phyloP scores from a whole-genome alignment of 768 basidiomycete genomes.

The Hygrocybe punicea region DNA sequence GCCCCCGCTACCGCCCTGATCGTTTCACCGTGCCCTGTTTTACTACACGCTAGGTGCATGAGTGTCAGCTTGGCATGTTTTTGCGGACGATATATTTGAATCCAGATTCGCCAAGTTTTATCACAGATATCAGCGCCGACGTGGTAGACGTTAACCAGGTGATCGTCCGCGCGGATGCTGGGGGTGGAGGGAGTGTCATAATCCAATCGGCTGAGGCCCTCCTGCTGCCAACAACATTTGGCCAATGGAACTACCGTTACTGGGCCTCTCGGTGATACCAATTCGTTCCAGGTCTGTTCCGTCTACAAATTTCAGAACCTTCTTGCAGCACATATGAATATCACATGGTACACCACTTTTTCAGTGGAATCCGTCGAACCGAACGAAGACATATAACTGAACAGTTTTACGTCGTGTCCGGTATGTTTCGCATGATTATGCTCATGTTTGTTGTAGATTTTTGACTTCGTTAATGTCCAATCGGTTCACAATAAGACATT shows the following conservation, averaged over 20 bases:
- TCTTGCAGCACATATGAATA: background rate
- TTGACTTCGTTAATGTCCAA: slow-evolving; percentile 72
- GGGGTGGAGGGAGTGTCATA: slow-evolving; percentile 66
- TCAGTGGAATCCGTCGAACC: slow-evolving; percentile 64
- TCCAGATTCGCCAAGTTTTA: slow-evolving; percentile 49
- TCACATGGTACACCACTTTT: background rate
- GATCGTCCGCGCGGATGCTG: slow-evolving; percentile 59
- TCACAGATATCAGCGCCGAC: slow-evolving; percentile 41
- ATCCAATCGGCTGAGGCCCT: slow-evolving; percentile 64
- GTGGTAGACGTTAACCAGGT: slow-evolving; percentile 39
- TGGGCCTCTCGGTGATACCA: slow-evolving; percentile 65
- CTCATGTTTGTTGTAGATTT: slow-evolving; percentile 42
- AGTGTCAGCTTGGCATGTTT: no score
- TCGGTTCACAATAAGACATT: slow-evolving; percentile 63
- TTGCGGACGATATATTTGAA: slow-evolving; percentile 63
- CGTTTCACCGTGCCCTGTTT: no score
- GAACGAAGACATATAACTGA: slow-evolving; percentile 57
- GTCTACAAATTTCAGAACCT: background rate
- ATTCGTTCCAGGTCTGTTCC: slow-evolving; percentile 3
- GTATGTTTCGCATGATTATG: slow-evolving; percentile 30
- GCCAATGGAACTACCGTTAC: slow-evolving; percentile 60
- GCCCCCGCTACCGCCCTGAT: background rate
- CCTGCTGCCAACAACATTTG: slow-evolving; percentile 58
- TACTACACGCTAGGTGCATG: slow-evolving; percentile 55
- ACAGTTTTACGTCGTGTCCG: slow-evolving; percentile 62